A percentile compares a stretch with the other conserved stretches of the same genome.
These are phyloP conservation scores for Fusarium coffeatum DNA, from an alignment of 2,329 filamentous ascomycete species.

Conservation along the genomic window DNA sequence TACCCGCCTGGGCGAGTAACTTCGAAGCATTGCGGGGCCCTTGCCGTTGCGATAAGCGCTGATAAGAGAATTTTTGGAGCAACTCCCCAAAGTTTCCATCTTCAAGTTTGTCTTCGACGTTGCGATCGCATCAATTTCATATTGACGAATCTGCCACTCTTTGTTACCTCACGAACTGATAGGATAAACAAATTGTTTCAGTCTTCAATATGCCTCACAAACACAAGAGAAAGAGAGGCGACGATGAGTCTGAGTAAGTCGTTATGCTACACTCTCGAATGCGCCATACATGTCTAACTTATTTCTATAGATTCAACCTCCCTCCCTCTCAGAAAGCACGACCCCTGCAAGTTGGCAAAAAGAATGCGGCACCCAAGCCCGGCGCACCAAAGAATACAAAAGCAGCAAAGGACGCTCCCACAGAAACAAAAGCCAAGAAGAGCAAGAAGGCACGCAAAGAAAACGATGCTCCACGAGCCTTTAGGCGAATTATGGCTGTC, in stretches of 20 bases:
- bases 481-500: slow-evolving; percentile 85
- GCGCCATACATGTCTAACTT: slow-evolving; percentile 28
- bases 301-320: slow-evolving; percentile 59
- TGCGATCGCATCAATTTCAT: not conserved
- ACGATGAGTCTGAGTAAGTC: slow-evolving; percentile 52
- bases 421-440: slow-evolving; percentile 56
- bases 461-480: slow-evolving; percentile 90
- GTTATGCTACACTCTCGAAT: not conserved
- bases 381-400: slow-evolving; percentile 3
- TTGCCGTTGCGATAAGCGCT: slow-evolving; percentile 22
- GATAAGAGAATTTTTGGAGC: slow-evolving; percentile 46
- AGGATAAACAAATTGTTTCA: fast-evolving
- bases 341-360: slow-evolving; percentile 60
- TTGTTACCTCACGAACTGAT: fast-evolving
- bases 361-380: slow-evolving; percentile 46
- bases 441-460: slow-evolving; percentile 59
- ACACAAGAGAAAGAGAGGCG: slow-evolving; percentile 75
- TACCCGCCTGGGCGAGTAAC: not conserved
- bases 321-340: slow-evolving; percentile 62
- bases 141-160: not conserved
- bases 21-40: not conserved
- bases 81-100: slow-evolving; percentile 12
- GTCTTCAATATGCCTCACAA: slow-evolving; percentile 79
- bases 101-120: slow-evolving; percentile 4
- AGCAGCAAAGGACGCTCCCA: slow-evolving; percentile 26